Evolutionary conservation across 2,329 filamentous ascomycete genomes (phyloP).

Genomic region (Ophiostoma australiae): DNA sequence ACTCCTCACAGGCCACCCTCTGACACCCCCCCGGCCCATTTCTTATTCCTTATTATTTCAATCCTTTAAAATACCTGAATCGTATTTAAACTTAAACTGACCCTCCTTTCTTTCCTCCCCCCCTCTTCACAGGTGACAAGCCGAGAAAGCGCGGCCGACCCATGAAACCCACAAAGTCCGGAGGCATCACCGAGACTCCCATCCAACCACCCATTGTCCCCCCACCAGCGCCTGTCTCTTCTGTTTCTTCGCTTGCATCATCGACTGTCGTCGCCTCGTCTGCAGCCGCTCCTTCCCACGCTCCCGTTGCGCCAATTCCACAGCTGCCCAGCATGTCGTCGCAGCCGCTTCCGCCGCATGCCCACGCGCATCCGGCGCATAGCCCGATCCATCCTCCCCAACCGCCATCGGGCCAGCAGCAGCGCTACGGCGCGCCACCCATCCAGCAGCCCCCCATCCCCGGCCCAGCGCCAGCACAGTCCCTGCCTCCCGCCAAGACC

Average conservation of each 20-base stretch:
- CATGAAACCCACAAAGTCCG: slow-evolving; percentile 53
- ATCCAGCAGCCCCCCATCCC: not conserved
- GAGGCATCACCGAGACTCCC: slow-evolving; percentile 53
- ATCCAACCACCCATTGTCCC: slow-evolving; percentile 32
- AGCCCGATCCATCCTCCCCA: slow-evolving; percentile 19
- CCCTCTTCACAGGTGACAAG: slow-evolving; percentile 34
- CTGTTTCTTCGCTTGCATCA: not conserved
- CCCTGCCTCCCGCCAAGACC: slow-evolving; percentile 64
- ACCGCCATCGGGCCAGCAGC: not conserved
- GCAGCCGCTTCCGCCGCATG: slow-evolving; percentile 20
- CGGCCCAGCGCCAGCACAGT: slow-evolving; percentile 38
- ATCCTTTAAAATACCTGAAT: not conserved
- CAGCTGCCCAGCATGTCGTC: slow-evolving; percentile 26
- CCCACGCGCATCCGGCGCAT: slow-evolving; percentile 22
- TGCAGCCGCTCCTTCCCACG: not conserved
- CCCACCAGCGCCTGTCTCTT: not conserved
- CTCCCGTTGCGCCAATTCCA: not conserved
- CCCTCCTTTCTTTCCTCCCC: not conserved
- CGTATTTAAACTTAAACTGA: slow-evolving; percentile 9
- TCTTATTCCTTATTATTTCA: slow-evolving; percentile 9
- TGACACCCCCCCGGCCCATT: not conserved
- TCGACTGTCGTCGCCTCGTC: not conserved
- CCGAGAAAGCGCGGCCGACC: slow-evolving; percentile 57
- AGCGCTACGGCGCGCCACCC: slow-evolving; percentile 25
- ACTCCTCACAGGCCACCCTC: not conserved